A percentile compares a stretch with the other conserved stretches of the same genome.
These are phyloP conservation scores for Fusarium sp. DNA, from an alignment of 2,329 filamentous ascomycete genomes.

Conservation along the genomic window DNA sequence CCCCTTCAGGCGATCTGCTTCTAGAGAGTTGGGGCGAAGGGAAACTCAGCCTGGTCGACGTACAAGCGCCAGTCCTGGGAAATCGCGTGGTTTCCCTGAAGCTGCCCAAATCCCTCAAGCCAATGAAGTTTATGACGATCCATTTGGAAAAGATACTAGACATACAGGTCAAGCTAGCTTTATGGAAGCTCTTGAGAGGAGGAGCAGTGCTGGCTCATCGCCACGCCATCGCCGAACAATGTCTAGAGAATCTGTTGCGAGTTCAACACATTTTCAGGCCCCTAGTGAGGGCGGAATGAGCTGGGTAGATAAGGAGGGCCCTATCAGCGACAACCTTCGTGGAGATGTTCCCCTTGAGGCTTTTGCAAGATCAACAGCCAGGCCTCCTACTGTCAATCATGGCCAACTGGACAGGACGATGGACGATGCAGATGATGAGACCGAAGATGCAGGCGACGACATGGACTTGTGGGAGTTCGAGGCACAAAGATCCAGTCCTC, in stretches of 20 bases:
- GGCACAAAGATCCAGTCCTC: conserved; percentile 62
- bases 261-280: conserved; percentile 52
- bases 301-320: conserved; percentile 58
- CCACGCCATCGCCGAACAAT: conserved; percentile 27
- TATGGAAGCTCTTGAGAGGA: conserved; percentile 52
- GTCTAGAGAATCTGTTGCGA: conserved; percentile 49
- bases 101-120: conserved; percentile 24
- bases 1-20: conserved; percentile 63
- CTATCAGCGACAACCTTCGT: conserved; percentile 54
- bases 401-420: conserved; percentile 31
- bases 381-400: conserved; percentile 7
- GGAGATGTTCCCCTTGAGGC: conserved; percentile 54
- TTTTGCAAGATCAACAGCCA: conserved; percentile 30
- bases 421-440: conserved; percentile 36
- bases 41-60: conserved; percentile 47
- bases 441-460: conserved; percentile 55
- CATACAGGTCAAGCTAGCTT: conserved; percentile 52
- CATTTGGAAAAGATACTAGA: conserved; percentile 47
- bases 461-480: conserved; percentile 71
- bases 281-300: conserved; percentile 58
- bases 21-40: conserved; percentile 53
- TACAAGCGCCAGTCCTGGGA: conserved; percentile 51
- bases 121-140: conserved; percentile 47
- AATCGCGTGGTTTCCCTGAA: conserved; percentile 31
- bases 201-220: conserved; percentile 28